Conservation (phyloP, 2,329 filamentous ascomycete genomes). For the Ceratocystis albifundus region DNA sequence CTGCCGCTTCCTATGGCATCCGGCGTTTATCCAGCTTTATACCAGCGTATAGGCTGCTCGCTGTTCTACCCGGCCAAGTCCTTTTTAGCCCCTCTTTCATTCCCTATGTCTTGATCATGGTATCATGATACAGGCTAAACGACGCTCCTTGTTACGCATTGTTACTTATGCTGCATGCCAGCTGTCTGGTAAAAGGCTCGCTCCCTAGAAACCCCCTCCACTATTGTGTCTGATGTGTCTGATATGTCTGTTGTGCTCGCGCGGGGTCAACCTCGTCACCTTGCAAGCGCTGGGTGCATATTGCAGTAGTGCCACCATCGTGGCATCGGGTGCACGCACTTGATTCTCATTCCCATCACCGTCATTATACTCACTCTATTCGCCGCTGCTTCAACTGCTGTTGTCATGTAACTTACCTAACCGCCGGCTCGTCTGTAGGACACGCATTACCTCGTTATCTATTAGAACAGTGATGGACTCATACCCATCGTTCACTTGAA, state of each 20-base stretch:
- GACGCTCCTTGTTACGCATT: background rate
- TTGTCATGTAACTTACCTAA: background rate
- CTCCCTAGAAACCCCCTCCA: background rate
- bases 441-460: background rate
- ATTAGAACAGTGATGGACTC: background rate
- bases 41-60: background rate
- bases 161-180: background rate
- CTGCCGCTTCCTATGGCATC: background rate
- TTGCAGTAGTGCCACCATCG: background rate
- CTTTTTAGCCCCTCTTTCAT: background rate
- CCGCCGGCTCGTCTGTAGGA: background rate
- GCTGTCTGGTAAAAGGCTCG: background rate
- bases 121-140: background rate
- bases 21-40: background rate
- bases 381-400: background rate
- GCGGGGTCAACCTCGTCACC: background rate
- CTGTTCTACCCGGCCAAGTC: background rate
- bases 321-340: background rate
- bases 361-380: background rate
- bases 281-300: background rate
- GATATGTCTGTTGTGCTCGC: too few relatives aligned
- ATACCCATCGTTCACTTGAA: background rate
- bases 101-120: background rate
- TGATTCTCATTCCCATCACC: too few relatives aligned
- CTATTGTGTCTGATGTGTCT: background rate